Evolutionary conservation across 148 eudicot genomes (phyloP), one percentile per base, ranked within the genome.

Genomic region (Arbutus unedo): DNA sequence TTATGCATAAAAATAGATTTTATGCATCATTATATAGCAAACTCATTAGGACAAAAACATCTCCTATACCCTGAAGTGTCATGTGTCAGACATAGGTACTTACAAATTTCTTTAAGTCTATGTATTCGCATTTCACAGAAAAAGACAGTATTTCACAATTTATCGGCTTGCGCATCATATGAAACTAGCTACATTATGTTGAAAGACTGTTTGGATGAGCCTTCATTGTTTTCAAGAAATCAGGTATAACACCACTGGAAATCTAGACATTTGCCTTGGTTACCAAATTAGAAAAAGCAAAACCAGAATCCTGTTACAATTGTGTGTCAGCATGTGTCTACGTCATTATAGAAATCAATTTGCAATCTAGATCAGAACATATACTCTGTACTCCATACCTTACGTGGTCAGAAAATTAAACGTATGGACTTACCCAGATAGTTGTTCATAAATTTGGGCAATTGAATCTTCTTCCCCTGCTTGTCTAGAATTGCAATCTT

Each of bases 381-480:
- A 43, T 47, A 75, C 16, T 59, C 41, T n/a, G 59, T 18, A 15
- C 21, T 21, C 59, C 43, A 75, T 11, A 41, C n/a, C 23, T 15
- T n/a, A 45, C 13, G 25, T 14, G 23, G 43, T 21, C 21, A 68
- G 25, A 45, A 57, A 56, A 55, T 18, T 16, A 16, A 15, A 56
- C 9, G 8, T 38, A 16, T 47, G 62, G 71, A 70, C 89, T 57
- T 85, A 97, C 99, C 99, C 55, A 97, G 92, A 90, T 97, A 97
- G 82, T 97, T 97, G 90, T 94, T 97, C 98, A 97, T 90, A 83
- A 86, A 97, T 79, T 93, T 97, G 47, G 91, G 89, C 45, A 89
- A 80, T 19, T 87, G 91, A 54, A 96, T 91, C 82, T 84, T 86
- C 87, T 91, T 92, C 66, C 94, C 93, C 57, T 90, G 87, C 82